Conservation (phyloP, 176 grass and related monocot genomes). For the Hordeum vulgare region DNA sequence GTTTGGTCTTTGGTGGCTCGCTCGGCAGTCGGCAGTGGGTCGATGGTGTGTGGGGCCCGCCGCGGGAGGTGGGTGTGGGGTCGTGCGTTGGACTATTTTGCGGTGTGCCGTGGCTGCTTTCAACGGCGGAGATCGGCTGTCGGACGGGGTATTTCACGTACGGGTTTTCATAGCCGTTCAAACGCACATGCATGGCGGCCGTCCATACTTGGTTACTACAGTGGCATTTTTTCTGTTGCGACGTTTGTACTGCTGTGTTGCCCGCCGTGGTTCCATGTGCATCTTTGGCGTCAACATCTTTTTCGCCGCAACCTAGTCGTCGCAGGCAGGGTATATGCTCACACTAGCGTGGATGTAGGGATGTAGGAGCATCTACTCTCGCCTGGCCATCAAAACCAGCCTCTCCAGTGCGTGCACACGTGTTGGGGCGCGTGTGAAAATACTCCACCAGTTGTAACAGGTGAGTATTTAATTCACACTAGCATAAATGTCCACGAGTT, state of each 20-base stretch:
- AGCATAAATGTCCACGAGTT: too few relatives aligned
- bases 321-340: too few relatives aligned
- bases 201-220: not conserved
- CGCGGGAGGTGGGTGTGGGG: not conserved
- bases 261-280: too few relatives aligned
- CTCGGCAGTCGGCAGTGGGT: not conserved
- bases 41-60: not conserved
- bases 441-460: too few relatives aligned
- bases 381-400: too few relatives aligned
- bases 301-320: too few relatives aligned
- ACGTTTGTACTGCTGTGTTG: not conserved
- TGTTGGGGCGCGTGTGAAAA: too few relatives aligned
- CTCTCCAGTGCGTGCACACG: too few relatives aligned
- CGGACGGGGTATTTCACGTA: slow-evolving; percentile 7
- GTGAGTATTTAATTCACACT: too few relatives aligned
- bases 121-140: slow-evolving; percentile 1
- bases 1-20: not conserved
- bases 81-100: not conserved
- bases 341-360: too few relatives aligned
- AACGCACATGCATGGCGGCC: not conserved
- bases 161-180: slow-evolving; percentile 1
- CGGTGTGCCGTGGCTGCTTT: not conserved
- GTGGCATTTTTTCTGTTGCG: not conserved
- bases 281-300: too few relatives aligned
- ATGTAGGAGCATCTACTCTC: too few relatives aligned